Percentiles rank a stretch among this genome's conserved stretches.
Conservation (phyloP, 345 rosid species). For the Rhodamnia rubescens region DNA sequence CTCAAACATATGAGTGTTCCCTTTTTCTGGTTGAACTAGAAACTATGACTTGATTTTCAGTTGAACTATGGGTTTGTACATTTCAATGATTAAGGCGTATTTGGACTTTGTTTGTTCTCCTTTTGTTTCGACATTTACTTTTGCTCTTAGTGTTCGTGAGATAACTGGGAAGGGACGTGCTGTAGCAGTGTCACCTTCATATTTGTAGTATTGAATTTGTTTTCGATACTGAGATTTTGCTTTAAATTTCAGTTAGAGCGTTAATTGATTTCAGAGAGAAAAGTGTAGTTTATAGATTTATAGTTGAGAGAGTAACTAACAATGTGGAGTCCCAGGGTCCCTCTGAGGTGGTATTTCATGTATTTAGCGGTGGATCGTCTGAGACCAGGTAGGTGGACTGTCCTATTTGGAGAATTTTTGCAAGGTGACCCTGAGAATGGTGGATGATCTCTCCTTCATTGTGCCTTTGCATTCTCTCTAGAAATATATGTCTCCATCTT, state of each 20-base stretch:
- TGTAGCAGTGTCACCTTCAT: background rate
- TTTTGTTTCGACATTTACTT: background rate
- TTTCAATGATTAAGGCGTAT: background rate
- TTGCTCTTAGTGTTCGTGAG: background rate
- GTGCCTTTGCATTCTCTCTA: background rate
- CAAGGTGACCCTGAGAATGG: conserved; percentile 34
- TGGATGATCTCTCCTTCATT: conserved; percentile 13
- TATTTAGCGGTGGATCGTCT: conserved; percentile 41
- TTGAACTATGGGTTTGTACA: background rate
- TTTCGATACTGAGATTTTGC: background rate
- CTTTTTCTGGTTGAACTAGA: background rate
- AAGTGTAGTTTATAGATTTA: conserved; percentile 13
- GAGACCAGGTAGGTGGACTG: conserved; percentile 47
- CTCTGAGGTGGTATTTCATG: conserved; percentile 22
- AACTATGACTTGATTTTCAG: background rate
- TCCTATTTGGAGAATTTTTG: conserved; percentile 29
- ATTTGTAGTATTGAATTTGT: background rate
- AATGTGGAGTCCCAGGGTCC: conserved; percentile 2
- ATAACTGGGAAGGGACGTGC: background rate
- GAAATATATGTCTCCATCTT: background rate
- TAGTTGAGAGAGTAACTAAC: conserved; percentile 7
- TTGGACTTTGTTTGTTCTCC: background rate
- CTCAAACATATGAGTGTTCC: background rate
- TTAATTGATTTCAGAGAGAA: conserved; percentile 8
- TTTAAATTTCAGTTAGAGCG: background rate